Evolutionary conservation across 1,139 yeast species (phyloP).

Genomic region (Hemisphaericaspora xylanilytica): DNA sequence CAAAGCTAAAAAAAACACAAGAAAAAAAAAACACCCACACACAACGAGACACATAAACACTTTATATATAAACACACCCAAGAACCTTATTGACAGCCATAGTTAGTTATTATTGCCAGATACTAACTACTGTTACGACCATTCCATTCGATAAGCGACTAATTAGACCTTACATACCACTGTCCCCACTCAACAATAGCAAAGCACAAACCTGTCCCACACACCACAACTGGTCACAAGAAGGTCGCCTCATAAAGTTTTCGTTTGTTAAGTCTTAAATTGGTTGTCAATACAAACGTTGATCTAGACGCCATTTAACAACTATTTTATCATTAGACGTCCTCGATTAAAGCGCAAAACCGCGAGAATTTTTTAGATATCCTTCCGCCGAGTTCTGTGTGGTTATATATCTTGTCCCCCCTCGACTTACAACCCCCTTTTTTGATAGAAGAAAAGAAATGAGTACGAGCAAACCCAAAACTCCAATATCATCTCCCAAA

Average conservation of each 20-base stretch:
- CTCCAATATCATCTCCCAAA: conserved; percentile 30
- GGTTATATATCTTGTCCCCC: too few relatives aligned
- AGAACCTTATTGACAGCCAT: too few relatives aligned
- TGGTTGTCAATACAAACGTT: background rate
- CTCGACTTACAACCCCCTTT: too few relatives aligned
- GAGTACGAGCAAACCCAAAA: conserved; percentile 30
- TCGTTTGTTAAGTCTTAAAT: background rate
- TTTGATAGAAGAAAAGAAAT: conserved; percentile 2
- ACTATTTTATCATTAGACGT: background rate
- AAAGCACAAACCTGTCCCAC: background rate
- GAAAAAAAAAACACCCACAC: too few relatives aligned
- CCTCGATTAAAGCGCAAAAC: background rate
- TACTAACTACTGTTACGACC: too few relatives aligned
- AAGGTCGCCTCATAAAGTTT: background rate
- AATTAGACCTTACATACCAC: too few relatives aligned
- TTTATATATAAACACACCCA: too few relatives aligned
- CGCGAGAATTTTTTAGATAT: background rate
- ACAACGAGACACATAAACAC: too few relatives aligned
- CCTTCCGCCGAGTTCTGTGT: background rate
- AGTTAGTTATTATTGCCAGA: too few relatives aligned
- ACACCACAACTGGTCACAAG: background rate
- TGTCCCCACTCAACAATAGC: background rate
- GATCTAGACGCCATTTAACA: background rate
- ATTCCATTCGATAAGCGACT: too few relatives aligned
- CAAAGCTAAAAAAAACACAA: too few relatives aligned